These are phyloP conservation scores for Ogataea degrootiae DNA, from an alignment of 805 yeast genomes.

Conservation along the genomic window DNA sequence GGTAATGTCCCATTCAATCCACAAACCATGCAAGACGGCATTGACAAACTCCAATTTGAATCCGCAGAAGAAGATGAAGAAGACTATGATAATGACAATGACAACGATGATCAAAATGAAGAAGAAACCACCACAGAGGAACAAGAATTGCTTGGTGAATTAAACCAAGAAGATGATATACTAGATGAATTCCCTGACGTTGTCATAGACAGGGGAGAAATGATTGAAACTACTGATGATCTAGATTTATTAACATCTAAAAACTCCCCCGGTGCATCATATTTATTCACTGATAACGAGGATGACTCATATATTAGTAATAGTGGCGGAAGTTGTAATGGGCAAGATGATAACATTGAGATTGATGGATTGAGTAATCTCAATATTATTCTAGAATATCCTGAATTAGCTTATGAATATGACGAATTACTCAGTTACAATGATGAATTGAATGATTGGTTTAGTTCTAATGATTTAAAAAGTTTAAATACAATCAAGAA, in stretches of 20 bases:
- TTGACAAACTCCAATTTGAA: no score
- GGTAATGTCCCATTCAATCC: no score
- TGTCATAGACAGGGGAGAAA: constrained; percentile 28
- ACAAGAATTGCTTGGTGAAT: neutral
- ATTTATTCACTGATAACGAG: constrained; percentile 20
- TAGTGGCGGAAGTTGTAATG: no score
- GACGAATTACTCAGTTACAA: constrained; percentile 32
- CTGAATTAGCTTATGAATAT: constrained; percentile 41
- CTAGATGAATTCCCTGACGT: constrained; percentile 21
- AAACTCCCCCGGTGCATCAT: constrained; percentile 22
- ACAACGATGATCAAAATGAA: neutral
- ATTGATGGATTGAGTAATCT: constrained; percentile 31
- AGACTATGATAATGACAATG: neutral
- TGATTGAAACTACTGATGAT: constrained; percentile 28
- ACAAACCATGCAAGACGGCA: no score
- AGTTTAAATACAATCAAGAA: constrained; percentile 14
- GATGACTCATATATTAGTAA: constrained; percentile 1
- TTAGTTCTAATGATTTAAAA: constrained; percentile 27
- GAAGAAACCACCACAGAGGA: neutral
- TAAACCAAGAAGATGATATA: constrained; percentile 9
- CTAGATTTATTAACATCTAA: constrained; percentile 24
- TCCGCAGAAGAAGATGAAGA: neutral
- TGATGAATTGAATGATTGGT: constrained; percentile 40
- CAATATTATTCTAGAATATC: constrained; percentile 32
- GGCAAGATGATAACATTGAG: constrained; percentile 22